Percentiles rank a stretch among this genome's conserved stretches.
Evolutionary conservation across 371 early-diverging fungal species (phyloP).

Genomic region (Amoeboaphelidium occidentale): DNA sequence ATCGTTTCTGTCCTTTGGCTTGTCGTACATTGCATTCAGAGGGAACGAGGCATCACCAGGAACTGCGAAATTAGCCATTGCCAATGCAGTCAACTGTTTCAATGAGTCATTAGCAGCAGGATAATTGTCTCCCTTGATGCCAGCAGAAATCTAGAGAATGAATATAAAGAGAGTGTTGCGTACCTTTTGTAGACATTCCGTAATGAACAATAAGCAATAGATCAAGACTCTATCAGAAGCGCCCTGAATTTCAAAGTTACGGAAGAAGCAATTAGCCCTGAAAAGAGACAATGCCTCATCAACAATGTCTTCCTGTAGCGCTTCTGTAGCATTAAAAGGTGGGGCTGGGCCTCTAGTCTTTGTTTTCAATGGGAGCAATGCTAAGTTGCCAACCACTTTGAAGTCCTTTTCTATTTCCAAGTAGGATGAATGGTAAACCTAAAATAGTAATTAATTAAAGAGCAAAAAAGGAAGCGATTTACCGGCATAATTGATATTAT

Average conservation of each 20-base stretch:
- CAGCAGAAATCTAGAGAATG: constrained; percentile 7
- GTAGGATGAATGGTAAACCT: constrained; percentile 79
- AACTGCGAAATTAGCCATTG: constrained; percentile 61
- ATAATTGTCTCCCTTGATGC: constrained; percentile 7
- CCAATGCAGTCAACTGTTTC: constrained; percentile 49
- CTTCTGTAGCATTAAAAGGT: constrained; percentile 11
- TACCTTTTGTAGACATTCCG: constrained; percentile 50
- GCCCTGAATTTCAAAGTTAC: constrained; percentile 93
- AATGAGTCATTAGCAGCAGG: constrained; percentile 1
- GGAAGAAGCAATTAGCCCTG: constrained; percentile 85
- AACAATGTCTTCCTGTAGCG: constrained; percentile 50
- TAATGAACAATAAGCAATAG: constrained; percentile 73
- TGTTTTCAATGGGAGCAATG: constrained; percentile 64
- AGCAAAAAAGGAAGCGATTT: background rate
- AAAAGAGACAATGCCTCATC: constrained; percentile 79
- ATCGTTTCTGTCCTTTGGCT: constrained; percentile 44
- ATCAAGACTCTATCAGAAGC: constrained; percentile 72
- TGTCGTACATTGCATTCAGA: constrained; percentile 56
- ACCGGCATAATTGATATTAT: background rate
- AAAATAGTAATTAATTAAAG: background rate
- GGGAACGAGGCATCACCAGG: constrained; percentile 84
- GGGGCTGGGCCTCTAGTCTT: constrained; percentile 69
- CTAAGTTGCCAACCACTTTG: constrained; percentile 57
- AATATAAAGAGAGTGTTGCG: too few relatives aligned
- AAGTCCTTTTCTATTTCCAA: constrained; percentile 30